Percentiles rank a stretch among this genome's conserved stretches.
Conservation (phyloP, 2,329 filamentous ascomycete species). For the Clonostachys solani region DNA sequence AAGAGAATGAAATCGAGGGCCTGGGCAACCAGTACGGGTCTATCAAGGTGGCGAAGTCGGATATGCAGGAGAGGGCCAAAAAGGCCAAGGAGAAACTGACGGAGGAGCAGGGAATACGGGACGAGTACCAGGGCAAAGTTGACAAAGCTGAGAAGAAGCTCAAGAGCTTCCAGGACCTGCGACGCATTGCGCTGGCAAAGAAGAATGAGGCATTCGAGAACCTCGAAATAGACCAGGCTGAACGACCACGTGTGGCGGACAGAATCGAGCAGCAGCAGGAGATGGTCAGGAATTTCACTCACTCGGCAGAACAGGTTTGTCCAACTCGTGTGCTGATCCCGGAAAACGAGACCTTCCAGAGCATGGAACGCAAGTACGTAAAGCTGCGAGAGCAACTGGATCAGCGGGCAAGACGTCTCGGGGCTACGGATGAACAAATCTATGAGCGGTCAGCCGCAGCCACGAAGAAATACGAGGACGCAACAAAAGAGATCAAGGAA, state of each 20-base stretch:
- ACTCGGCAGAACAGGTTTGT: conserved; percentile 49
- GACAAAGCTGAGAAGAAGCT: conserved; percentile 52
- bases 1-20: conserved; percentile 41
- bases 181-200: conserved; percentile 48
- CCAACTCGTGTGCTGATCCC: conserved; percentile 56
- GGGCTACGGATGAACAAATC: conserved; percentile 63
- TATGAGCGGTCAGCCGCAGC: conserved; percentile 39
- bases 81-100: conserved; percentile 22
- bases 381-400: conserved; percentile 55
- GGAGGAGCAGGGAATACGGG: conserved; percentile 29
- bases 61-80: conserved; percentile 38
- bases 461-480: conserved; percentile 34
- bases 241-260: conserved; percentile 37
- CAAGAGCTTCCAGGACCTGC: conserved; percentile 39
- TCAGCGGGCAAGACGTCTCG: conserved; percentile 50
- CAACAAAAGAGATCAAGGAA: conserved; percentile 33
- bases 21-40: conserved; percentile 52
- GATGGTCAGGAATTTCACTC: conserved; percentile 47
- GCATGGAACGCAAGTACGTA: conserved; percentile 48
- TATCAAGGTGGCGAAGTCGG: conserved; percentile 41
- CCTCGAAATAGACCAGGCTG: conserved; percentile 41
- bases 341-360: conserved; percentile 57
- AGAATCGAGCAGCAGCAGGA: conserved; percentile 41
- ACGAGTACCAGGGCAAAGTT: conserved; percentile 39
- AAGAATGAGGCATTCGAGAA: conserved; percentile 58